These are phyloP conservation scores for Conticribra weissflogii DNA, from an alignment of 108 stramenopile species.

Conservation along the genomic window DNA sequence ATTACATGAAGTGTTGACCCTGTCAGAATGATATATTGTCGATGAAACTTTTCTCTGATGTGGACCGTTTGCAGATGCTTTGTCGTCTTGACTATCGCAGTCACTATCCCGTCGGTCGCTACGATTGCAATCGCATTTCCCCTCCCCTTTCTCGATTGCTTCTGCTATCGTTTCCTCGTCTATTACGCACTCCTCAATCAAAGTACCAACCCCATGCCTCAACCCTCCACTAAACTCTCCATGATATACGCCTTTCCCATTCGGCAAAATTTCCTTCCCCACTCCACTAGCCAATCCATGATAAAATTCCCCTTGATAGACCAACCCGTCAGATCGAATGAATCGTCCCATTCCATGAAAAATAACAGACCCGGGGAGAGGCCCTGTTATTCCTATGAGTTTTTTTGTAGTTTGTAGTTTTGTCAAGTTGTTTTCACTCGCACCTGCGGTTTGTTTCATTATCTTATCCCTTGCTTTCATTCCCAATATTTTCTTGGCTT, in stretches of 20 bases:
- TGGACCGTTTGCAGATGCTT: neutral
- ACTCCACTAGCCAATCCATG: constrained; percentile 33
- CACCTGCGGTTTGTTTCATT: neutral
- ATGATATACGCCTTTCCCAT: constrained; percentile 25
- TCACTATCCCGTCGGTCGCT: neutral
- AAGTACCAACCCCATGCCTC: constrained; percentile 44
- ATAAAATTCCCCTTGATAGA: constrained; percentile 40
- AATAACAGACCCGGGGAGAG: constrained; percentile 20
- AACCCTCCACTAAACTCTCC: constrained; percentile 39
- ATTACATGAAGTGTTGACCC: too few relatives aligned
- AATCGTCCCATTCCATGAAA: constrained; percentile 38
- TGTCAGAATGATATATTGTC: too few relatives aligned
- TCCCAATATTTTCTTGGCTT: too few relatives aligned
- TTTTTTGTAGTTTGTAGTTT: neutral
- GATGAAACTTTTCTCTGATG: too few relatives aligned
- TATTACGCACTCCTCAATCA: constrained; percentile 24
- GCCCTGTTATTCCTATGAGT: constrained; percentile 11
- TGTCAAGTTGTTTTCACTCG: too few relatives aligned
- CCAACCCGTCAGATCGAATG: constrained; percentile 26
- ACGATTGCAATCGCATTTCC: constrained; percentile 8
- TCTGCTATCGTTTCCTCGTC: constrained; percentile 10
- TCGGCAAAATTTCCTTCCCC: constrained; percentile 31
- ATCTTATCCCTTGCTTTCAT: neutral
- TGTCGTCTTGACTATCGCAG: neutral
- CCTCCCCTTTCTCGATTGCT: neutral